A percentile compares a stretch with the other conserved stretches of the same genome.
These are phyloP conservation scores for Spathaspora sp. DNA, from an alignment of 805 yeast genomes.

Conservation along the genomic window DNA sequence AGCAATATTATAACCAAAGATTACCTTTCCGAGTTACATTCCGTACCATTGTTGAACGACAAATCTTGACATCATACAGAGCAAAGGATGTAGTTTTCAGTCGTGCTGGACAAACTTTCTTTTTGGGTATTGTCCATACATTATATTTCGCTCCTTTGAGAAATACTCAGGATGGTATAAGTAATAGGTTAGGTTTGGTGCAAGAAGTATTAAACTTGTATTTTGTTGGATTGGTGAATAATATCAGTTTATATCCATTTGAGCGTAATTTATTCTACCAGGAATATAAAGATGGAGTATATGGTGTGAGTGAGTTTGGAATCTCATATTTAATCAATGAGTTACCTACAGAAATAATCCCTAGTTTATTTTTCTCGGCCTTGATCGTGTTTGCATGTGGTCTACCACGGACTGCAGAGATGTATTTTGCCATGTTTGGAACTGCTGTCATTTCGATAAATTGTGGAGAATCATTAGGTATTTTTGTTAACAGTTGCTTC, in stretches of 20 bases:
- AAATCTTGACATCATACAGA: slow-evolving; percentile 29
- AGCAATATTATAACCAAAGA: slow-evolving; percentile 30
- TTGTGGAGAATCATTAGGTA: slow-evolving; percentile 85
- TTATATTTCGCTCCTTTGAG: slow-evolving; percentile 53
- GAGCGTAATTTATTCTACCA: slow-evolving; percentile 76
- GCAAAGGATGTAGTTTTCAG: slow-evolving; percentile 57
- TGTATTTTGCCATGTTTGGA: slow-evolving; percentile 64
- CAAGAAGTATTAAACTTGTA: slow-evolving; percentile 73
- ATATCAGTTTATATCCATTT: slow-evolving; percentile 68
- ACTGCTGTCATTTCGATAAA: slow-evolving; percentile 52
- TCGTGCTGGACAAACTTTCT: slow-evolving; percentile 59
- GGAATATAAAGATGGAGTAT: slow-evolving; percentile 71
- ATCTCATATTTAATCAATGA: slow-evolving; percentile 57
- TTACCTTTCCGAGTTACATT: slow-evolving; percentile 25
- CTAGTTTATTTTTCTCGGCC: slow-evolving; percentile 55
- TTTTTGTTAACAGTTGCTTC: slow-evolving; percentile 70
- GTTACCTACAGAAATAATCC: slow-evolving; percentile 62
- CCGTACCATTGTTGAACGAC: slow-evolving; percentile 28
- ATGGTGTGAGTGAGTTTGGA: slow-evolving; percentile 63
- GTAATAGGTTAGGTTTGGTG: slow-evolving; percentile 67
- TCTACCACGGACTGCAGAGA: slow-evolving; percentile 59
- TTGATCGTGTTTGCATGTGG: slow-evolving; percentile 71
- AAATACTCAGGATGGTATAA: slow-evolving; percentile 46
- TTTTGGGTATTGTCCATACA: slow-evolving; percentile 62
- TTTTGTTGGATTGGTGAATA: slow-evolving; percentile 77